Evolutionary conservation across 2,329 filamentous ascomycete species (phyloP).

Genomic region (Leptographium wingfieldii): DNA sequence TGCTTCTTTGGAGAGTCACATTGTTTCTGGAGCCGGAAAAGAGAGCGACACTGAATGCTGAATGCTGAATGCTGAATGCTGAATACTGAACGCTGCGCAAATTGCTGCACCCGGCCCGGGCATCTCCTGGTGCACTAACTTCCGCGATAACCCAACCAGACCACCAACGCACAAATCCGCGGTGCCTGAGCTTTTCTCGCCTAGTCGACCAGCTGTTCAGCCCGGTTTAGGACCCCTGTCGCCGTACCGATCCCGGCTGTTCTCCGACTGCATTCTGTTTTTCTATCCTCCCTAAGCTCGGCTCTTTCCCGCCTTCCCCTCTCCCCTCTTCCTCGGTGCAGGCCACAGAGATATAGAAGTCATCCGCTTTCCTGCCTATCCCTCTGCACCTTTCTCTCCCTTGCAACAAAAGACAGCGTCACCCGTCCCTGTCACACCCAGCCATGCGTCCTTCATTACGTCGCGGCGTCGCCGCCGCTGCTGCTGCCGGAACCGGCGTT

Average conservation of each 20-base stretch:
- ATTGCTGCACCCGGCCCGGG: not conserved
- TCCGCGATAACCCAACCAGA: not conserved
- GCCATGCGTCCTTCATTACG: conserved; percentile 34
- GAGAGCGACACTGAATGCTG: too few relatives aligned
- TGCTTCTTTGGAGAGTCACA: not conserved
- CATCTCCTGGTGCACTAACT: not conserved
- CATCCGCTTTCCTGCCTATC: not conserved
- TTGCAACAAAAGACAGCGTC: not conserved
- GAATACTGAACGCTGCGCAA: not conserved
- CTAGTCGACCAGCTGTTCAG: not conserved
- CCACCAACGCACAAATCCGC: not conserved
- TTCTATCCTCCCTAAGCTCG: not conserved
- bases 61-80: too few relatives aligned
- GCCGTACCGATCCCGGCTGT: not conserved
- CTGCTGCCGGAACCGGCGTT: conserved; percentile 1
- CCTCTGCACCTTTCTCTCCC: not conserved
- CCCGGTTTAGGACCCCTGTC: not conserved
- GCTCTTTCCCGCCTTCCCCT: not conserved
- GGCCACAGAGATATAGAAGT: not conserved
- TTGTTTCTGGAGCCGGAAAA: not conserved
- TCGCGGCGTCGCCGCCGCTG: conserved; percentile 23
- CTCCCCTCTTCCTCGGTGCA: not conserved
- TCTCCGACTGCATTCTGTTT: not conserved
- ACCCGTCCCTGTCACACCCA: not conserved
- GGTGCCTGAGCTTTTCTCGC: not conserved